These are phyloP conservation scores for Hymenoscyphus scutula DNA, from an alignment of 2,329 filamentous ascomycete genomes.

Conservation along the genomic window DNA sequence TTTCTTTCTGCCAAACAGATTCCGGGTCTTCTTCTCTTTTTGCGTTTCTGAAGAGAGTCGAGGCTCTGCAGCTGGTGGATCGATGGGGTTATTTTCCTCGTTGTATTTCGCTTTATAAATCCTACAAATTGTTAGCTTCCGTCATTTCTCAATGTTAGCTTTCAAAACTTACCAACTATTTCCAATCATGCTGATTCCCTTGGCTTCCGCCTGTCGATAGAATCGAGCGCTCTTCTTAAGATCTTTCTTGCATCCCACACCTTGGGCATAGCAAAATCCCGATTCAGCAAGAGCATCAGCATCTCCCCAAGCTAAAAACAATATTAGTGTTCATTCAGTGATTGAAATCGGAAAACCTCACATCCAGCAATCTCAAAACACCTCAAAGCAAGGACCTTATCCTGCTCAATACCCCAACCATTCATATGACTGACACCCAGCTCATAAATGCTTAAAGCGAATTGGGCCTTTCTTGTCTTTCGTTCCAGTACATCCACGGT, in stretches of 20 bases:
- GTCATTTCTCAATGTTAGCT: neutral
- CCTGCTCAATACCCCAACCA: slow-evolving; percentile 94
- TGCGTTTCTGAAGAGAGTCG: slow-evolving; percentile 30
- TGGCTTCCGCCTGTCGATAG: slow-evolving; percentile 85
- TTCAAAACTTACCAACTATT: slow-evolving; percentile 83
- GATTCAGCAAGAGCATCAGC: slow-evolving; percentile 91
- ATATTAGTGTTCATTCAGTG: slow-evolving; percentile 28
- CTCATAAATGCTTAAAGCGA: slow-evolving; percentile 94
- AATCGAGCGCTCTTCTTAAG: slow-evolving; percentile 90
- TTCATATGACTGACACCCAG: slow-evolving; percentile 96
- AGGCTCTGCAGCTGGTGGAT: slow-evolving; percentile 38
- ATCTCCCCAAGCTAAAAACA: slow-evolving; percentile 75
- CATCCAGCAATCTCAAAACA: slow-evolving; percentile 96
- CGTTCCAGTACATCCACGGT: slow-evolving; percentile 64
- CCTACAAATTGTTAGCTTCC: slow-evolving; percentile 48
- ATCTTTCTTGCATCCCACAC: slow-evolving; percentile 92
- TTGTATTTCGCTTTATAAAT: slow-evolving; percentile 96
- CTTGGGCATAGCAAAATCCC: slow-evolving; percentile 93
- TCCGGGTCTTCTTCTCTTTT: slow-evolving; percentile 66
- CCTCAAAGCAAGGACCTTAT: slow-evolving; percentile 79
- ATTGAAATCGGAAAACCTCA: slow-evolving; percentile 43
- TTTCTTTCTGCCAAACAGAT: slow-evolving; percentile 60
- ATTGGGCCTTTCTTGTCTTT: slow-evolving; percentile 86
- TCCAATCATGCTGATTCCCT: slow-evolving; percentile 95
- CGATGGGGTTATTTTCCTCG: slow-evolving; percentile 49